Conservation (phyloP, 2,329 filamentous ascomycete species). For the Thelonectria rubi region DNA sequence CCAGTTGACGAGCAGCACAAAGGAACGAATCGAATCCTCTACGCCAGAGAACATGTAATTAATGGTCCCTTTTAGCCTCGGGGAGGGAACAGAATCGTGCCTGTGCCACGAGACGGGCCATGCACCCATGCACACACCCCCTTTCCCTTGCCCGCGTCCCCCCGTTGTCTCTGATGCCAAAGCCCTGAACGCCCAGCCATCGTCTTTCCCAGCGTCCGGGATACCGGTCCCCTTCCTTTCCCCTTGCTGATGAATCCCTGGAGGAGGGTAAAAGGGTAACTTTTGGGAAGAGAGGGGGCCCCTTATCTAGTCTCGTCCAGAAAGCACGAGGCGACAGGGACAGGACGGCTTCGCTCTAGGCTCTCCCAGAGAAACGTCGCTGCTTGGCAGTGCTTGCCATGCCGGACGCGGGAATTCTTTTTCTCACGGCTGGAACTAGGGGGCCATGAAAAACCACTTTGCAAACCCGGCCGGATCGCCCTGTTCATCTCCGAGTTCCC, state of each 20-base stretch:
- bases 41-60: slow-evolving; percentile 24
- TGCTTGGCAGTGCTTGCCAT: neutral
- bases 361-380: no score
- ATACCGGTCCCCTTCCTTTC: slow-evolving; percentile 19
- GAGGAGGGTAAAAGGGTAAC: neutral
- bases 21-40: neutral
- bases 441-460: neutral
- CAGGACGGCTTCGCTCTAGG: slow-evolving; percentile 5
- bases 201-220: slow-evolving; percentile 30
- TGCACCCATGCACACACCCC: slow-evolving; percentile 13
- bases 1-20: slow-evolving; percentile 32
- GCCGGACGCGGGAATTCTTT: slow-evolving; percentile 8
- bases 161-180: neutral
- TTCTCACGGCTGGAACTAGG: neutral
- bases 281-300: slow-evolving; percentile 2
- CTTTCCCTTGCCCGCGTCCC: slow-evolving; percentile 19
- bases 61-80: slow-evolving; percentile 21
- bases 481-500: slow-evolving; percentile 25
- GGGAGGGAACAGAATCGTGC: slow-evolving; percentile 12
- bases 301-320: neutral
- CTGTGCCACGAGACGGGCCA: slow-evolving; percentile 32
- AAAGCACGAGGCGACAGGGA: slow-evolving; percentile 19
- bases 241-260: neutral
- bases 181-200: slow-evolving; percentile 23
- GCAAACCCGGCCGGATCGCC: slow-evolving; percentile 12